Evolutionary conservation across 2,329 filamentous ascomycete genomes (phyloP).

Genomic region (Aspergillus clavatus): DNA sequence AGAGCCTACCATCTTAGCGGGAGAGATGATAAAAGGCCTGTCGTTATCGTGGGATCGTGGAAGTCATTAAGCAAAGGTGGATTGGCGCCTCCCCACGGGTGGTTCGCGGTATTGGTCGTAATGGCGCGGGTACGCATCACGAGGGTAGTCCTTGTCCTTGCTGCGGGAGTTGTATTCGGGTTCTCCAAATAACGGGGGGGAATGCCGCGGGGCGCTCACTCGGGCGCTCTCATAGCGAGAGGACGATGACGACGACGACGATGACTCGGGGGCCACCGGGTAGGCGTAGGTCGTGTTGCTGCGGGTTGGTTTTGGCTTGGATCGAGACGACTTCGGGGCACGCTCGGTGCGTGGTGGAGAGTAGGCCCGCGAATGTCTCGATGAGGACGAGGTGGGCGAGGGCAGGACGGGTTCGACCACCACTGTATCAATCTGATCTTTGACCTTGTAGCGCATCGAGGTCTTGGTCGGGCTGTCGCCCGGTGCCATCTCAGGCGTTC

Average conservation of each 20-base stretch:
- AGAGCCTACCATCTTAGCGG: background rate
- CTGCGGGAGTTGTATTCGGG: conserved; percentile 19
- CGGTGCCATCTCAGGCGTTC: conserved; percentile 37
- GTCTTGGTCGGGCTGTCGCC: conserved; percentile 32
- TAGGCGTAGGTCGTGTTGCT: conserved; percentile 28
- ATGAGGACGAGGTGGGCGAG: conserved; percentile 15
- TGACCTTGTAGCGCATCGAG: conserved; percentile 31
- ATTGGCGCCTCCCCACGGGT: conserved; percentile 23
- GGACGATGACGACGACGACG: too few species aligned
- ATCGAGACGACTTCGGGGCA: conserved; percentile 12
- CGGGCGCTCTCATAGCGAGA: conserved; percentile 22
- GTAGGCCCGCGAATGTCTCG: conserved; percentile 23
- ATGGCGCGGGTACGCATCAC: conserved; percentile 15
- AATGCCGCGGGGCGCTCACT: conserved; percentile 12
- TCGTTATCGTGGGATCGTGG: conserved; percentile 14
- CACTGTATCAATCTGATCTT: conserved; percentile 25
- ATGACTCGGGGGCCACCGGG: conserved; percentile 17
- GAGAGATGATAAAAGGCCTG: conserved; percentile 10
- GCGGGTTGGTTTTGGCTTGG: conserved; percentile 21
- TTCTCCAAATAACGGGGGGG: conserved; percentile 17
- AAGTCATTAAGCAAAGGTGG: conserved; percentile 19
- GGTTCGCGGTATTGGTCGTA: conserved; percentile 18
- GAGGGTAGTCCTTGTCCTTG: conserved; percentile 22
- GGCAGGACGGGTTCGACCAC: conserved; percentile 24
- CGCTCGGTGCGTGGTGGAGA: conserved; percentile 28